phyloP scores from a whole-genome alignment of 2,329 filamentous ascomycete genomes.

The Sporothrix dimorphospora region DNA sequence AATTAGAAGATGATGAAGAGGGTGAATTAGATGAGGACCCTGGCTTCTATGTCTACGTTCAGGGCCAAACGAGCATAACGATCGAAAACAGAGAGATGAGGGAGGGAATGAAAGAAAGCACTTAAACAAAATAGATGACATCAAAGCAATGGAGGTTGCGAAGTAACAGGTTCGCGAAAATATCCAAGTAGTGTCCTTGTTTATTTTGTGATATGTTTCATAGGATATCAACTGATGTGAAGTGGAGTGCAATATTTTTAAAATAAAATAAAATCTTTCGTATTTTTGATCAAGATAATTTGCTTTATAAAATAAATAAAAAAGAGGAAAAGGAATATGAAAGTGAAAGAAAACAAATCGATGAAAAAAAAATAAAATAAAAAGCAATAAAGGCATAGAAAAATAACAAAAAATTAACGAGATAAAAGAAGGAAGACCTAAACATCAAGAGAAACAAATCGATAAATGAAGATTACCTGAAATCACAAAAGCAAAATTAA shows the following conservation, averaged over 20 bases:
- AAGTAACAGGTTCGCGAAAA: not conserved
- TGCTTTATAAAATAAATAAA: no score
- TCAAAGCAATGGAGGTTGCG: no score
- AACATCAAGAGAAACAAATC: not conserved
- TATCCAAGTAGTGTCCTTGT: not conserved
- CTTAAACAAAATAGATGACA: no score
- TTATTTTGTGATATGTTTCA: not conserved
- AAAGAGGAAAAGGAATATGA: no score
- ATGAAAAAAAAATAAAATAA: not conserved
- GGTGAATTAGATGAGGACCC: no score
- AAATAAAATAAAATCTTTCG: no score
- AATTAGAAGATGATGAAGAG: no score
- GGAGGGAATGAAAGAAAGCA: not conserved
- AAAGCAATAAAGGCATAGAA: not conserved
- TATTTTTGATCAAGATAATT: no score
- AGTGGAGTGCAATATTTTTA: no score
- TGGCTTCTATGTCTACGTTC: no score
- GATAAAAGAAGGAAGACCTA: not conserved
- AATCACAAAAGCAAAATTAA: not conserved
- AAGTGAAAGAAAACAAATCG: not conserved
- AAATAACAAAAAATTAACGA: not conserved
- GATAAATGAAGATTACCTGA: not conserved
- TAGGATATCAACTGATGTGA: not conserved
- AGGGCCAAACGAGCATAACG: no score
- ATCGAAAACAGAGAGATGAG: no score